phyloP scores from a whole-genome alignment of 345 rosid genomes.

The Moringa oleifera region DNA sequence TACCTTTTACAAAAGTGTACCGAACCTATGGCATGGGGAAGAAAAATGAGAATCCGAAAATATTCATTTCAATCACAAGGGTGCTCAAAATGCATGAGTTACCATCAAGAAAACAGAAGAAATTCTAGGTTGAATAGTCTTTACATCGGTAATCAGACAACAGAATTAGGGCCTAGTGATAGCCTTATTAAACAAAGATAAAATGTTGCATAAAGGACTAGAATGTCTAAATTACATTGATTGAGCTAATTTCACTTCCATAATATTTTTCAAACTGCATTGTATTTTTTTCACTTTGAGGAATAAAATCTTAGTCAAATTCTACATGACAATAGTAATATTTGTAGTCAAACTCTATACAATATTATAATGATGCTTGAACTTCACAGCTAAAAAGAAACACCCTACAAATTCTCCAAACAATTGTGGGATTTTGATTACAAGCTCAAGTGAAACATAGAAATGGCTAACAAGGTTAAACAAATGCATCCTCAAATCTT shows the following conservation, averaged over 20 bases:
- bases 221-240: not conserved
- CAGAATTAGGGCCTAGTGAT: no score
- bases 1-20: slow-evolving; percentile 63
- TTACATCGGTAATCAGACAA: no score
- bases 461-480: not conserved
- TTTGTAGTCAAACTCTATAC: not conserved
- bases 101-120: not conserved
- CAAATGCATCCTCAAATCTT: not conserved
- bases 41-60: not conserved
- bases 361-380: not conserved
- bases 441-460: no score
- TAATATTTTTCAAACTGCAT: no score
- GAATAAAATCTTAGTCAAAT: no score
- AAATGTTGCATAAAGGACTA: no score
- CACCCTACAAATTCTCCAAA: not conserved
- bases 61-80: not conserved
- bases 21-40: slow-evolving; percentile 41
- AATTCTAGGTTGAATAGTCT: no score
- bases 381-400: not conserved
- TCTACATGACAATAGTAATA: no score
- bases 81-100: not conserved
- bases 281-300: no score
- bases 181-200: no score
- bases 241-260: not conserved
- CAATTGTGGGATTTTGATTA: no score